phyloP scores from a whole-genome alignment of 1,284 basidiomycete species.

The Retiboletus flavoniger region DNA sequence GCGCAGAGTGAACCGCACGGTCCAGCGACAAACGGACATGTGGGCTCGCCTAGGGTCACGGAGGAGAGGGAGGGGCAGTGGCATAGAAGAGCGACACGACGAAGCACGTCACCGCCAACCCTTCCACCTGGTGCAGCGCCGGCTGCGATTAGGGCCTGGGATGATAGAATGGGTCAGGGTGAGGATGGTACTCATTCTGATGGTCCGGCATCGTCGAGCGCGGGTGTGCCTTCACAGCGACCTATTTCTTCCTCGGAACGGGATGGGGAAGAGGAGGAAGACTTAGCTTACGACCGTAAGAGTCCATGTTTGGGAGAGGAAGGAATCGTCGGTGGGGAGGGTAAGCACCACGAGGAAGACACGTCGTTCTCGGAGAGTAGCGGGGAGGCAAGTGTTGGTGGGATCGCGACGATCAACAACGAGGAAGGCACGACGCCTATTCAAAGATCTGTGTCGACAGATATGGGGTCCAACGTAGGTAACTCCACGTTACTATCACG shows the following conservation, averaged over 20 bases:
- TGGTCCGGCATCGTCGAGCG: slow-evolving; percentile 35
- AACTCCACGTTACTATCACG: slow-evolving; percentile 14
- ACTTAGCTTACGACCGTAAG: slow-evolving; percentile 26
- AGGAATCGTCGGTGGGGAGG: slow-evolving; percentile 2
- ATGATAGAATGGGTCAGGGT: slow-evolving; percentile 32
- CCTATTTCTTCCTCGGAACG: slow-evolving; percentile 36
- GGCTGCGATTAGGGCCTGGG: slow-evolving; percentile 33
- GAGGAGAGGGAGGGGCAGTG: slow-evolving; percentile 15
- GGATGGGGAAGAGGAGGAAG: slow-evolving; percentile 35
- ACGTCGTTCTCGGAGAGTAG: slow-evolving; percentile 10
- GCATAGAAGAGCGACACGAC: slow-evolving; percentile 28
- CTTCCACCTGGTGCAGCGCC: slow-evolving; percentile 39
- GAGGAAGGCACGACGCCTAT: slow-evolving; percentile 4
- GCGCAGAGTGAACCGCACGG: slow-evolving; percentile 22
- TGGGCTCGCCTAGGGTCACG: slow-evolving; percentile 2
- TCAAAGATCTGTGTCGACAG: slow-evolving; percentile 16
- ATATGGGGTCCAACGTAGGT: neutral
- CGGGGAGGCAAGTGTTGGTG: slow-evolving; percentile 8
- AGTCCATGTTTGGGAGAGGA: slow-evolving; percentile 10
- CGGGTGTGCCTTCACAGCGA: slow-evolving; percentile 34
- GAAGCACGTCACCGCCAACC: slow-evolving; percentile 31
- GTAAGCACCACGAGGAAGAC: slow-evolving; percentile 20
- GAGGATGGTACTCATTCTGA: slow-evolving; percentile 38
- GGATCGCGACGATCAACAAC: neutral
- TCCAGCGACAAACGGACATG: slow-evolving; percentile 20